These are phyloP conservation scores for Dipodascus albidus DNA, from an alignment of 805 yeast species.

Conservation along the genomic window DNA sequence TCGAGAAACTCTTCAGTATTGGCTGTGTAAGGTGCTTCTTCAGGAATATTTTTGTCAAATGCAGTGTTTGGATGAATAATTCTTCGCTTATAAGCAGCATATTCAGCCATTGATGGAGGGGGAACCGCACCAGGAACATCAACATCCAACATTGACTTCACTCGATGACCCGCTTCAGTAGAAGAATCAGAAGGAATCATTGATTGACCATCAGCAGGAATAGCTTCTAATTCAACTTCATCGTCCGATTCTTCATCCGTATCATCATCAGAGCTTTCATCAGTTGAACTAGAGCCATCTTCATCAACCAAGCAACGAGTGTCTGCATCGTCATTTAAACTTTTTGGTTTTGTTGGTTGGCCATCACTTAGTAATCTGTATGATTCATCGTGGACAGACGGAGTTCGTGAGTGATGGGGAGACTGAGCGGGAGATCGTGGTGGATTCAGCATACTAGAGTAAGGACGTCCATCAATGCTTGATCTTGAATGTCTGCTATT, in stretches of 20 bases:
- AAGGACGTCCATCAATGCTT: neutral
- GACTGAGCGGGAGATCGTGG: neutral
- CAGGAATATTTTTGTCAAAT: conserved; percentile 19
- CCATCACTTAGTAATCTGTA: neutral
- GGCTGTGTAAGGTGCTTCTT: conserved; percentile 50
- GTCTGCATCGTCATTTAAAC: neutral
- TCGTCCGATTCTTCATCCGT: conserved; percentile 42
- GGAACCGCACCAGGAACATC: conserved; percentile 11
- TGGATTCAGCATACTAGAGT: neutral
- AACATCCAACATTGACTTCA: conserved; percentile 15
- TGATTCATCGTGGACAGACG: neutral
- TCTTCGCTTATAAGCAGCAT: conserved; percentile 46
- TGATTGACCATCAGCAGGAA: neutral
- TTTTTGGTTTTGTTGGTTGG: neutral
- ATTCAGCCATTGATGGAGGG: conserved; percentile 33
- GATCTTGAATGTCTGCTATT: neutral
- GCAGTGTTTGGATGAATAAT: conserved; percentile 48
- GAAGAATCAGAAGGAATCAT: conserved; percentile 9
- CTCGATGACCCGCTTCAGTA: conserved; percentile 18
- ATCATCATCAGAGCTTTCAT: conserved; percentile 40
- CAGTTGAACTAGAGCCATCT: conserved; percentile 9
- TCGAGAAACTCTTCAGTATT: conserved; percentile 57
- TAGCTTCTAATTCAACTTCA: conserved; percentile 27
- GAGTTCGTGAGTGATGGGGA: neutral
- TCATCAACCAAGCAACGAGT: conserved; percentile 4